phyloP scores from a whole-genome alignment of 176 grass and related monocot genomes.

The Oryza australiensis region DNA sequence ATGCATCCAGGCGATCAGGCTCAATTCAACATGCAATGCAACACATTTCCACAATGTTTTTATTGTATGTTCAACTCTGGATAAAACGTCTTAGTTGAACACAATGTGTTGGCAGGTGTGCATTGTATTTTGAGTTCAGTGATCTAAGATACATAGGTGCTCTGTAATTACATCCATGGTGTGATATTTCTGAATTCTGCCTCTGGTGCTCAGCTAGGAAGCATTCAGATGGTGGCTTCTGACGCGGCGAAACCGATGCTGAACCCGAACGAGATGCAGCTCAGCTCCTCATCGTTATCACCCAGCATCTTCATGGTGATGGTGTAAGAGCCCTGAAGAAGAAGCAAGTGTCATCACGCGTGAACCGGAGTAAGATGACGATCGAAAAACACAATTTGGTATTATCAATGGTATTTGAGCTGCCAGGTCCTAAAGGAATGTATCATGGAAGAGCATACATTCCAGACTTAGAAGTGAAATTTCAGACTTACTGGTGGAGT shows the following conservation, averaged over 20 bases:
- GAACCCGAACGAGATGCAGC: constrained; percentile 79
- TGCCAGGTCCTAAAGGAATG: not conserved
- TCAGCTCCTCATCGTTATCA: constrained; percentile 40
- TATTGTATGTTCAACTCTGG: constrained; percentile 38
- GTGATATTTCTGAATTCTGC: not conserved
- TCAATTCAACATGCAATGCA: not conserved
- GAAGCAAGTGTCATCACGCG: not conserved
- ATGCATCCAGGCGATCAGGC: not conserved
- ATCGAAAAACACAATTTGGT: not conserved
- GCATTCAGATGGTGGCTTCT: constrained; percentile 17
- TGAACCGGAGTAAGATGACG: not conserved
- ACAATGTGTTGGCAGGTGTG: not conserved
- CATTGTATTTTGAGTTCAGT: not conserved
- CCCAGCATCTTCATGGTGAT: constrained; percentile 75
- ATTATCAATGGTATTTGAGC: not conserved
- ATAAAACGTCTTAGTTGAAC: constrained; percentile 39
- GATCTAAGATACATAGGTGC: constrained; percentile 10
- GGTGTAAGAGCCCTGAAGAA: constrained; percentile 64
- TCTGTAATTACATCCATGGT: constrained; percentile 2
- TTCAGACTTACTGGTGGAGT: constrained; percentile 58
- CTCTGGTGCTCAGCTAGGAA: not conserved
- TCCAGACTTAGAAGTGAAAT: not conserved
- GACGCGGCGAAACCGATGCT: constrained; percentile 50
- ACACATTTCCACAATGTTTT: not conserved
- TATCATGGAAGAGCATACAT: not conserved